A percentile compares a stretch with the other conserved stretches of the same genome.
Conservation (phyloP, 2,329 filamentous ascomycete species). For the Neonectria punicea region DNA sequence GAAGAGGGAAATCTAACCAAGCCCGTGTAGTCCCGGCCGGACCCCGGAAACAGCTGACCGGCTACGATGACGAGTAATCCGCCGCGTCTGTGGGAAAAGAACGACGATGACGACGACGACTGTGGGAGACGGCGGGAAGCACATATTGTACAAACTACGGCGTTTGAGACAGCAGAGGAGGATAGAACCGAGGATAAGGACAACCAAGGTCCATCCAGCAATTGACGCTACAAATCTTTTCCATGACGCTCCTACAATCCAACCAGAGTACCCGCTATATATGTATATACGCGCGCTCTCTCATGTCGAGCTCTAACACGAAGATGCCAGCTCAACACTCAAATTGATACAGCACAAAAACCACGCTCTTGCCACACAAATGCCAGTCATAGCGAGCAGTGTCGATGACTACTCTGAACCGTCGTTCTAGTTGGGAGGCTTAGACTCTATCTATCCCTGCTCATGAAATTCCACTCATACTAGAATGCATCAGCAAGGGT, state of each 20-base stretch:
- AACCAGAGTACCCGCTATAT: conserved; percentile 26
- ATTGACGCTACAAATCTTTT: conserved; percentile 44
- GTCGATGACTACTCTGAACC: conserved; percentile 31
- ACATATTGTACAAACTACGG: conserved; percentile 44
- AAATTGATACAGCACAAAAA: conserved; percentile 26
- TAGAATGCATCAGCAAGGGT: conserved; percentile 43
- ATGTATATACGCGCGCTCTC: conserved; percentile 26
- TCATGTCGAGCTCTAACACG: conserved; percentile 34
- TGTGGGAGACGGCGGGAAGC: conserved; percentile 15
- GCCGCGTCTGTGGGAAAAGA: conserved; percentile 17
- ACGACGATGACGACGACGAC: conserved; percentile 18
- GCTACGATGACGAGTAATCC: conserved; percentile 66
- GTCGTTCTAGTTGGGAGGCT: conserved; percentile 30
- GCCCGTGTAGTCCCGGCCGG: conserved; percentile 62
- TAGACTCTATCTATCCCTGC: conserved; percentile 64
- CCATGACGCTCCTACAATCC: conserved; percentile 24
- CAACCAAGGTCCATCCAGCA: conserved; percentile 34
- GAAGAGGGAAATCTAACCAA: conserved; percentile 15
- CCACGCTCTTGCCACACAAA: conserved; percentile 11
- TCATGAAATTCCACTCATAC: conserved; percentile 73
- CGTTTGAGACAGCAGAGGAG: conserved; percentile 32
- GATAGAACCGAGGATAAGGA: conserved; percentile 34
- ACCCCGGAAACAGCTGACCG: conserved; percentile 68
- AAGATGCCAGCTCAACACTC: conserved; percentile 27
- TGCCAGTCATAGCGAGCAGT: conserved; percentile 26